Conservation (phyloP, 768 basidiomycete genomes). For the Leccinellum albellum region DNA sequence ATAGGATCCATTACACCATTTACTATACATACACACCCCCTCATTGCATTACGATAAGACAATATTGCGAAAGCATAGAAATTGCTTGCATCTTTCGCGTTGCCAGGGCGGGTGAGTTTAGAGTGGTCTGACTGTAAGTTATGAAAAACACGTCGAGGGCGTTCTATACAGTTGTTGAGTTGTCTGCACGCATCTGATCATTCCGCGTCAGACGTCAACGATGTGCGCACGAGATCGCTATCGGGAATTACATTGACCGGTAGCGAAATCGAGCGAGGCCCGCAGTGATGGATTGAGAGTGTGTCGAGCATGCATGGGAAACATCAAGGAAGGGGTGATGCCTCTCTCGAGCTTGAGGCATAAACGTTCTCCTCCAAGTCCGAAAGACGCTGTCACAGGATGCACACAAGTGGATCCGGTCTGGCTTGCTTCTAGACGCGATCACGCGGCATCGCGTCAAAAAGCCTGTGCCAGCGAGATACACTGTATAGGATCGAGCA, state of each 20-base stretch:
- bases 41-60: constrained; percentile 22
- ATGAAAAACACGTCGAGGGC: constrained; percentile 25
- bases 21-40: constrained; percentile 25
- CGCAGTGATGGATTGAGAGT: constrained; percentile 24
- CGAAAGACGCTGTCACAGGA: constrained; percentile 19
- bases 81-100: constrained; percentile 9
- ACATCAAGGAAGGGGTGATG: constrained; percentile 12
- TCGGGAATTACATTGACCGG: constrained; percentile 22
- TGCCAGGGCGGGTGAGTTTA: not conserved
- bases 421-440: constrained; percentile 2
- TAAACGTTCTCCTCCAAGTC: constrained; percentile 24
- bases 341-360: constrained; percentile 18
- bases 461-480: not conserved
- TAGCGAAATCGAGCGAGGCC: constrained; percentile 10
- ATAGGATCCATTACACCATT: constrained; percentile 23
- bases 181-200: constrained; percentile 9
- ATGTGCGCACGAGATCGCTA: constrained; percentile 16
- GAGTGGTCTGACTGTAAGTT: constrained; percentile 1
- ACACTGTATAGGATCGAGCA: not conserved
- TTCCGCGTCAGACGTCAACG: constrained; percentile 9
- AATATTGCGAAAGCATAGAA: constrained; percentile 4
- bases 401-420: not conserved
- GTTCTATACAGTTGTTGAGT: constrained; percentile 3
- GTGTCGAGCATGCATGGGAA: constrained; percentile 7
- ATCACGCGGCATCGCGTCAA: constrained; percentile 6